phyloP scores from a whole-genome alignment of 106 monocot genomes.

The Acorus gramineus region DNA sequence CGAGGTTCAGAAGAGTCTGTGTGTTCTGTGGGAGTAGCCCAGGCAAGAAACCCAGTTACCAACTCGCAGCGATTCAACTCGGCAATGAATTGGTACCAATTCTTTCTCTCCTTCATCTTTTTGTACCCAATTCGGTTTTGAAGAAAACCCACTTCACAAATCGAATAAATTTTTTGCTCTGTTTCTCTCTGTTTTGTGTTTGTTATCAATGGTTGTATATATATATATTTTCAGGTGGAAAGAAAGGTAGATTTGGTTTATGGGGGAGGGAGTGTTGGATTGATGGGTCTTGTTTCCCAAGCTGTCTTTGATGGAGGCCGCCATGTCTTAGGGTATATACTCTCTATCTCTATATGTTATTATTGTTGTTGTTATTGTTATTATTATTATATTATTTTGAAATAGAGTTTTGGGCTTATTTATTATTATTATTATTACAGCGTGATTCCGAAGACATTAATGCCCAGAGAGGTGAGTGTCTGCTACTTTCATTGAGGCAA shows the following conservation, averaged over 20 bases:
- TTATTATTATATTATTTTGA: not conserved
- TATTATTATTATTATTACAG: conserved; percentile 2
- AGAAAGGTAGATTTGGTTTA: conserved; percentile 55
- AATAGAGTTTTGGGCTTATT: not conserved
- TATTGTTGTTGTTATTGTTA: not conserved
- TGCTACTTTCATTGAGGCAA: too few species aligned
- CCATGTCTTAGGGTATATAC: conserved; percentile 42
- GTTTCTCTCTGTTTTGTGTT: not conserved
- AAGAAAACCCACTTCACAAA: too few species aligned
- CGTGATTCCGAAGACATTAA: conserved; percentile 12
- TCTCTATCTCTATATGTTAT: conserved; percentile 14
- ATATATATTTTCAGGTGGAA: conserved; percentile 21
- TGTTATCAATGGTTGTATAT: not conserved
- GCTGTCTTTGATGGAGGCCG: conserved; percentile 49
- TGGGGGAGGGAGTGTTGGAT: conserved; percentile 49
- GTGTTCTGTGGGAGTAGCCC: conserved; percentile 63
- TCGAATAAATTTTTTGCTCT: too few species aligned
- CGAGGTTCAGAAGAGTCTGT: conserved; percentile 41
- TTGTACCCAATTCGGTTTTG: not conserved
- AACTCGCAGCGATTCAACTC: conserved; percentile 38
- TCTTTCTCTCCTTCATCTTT: conserved; percentile 8
- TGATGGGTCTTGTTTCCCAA: conserved; percentile 58
- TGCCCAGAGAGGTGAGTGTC: conserved; percentile 11
- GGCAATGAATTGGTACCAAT: conserved; percentile 45
- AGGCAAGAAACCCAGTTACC: conserved; percentile 43